These are phyloP conservation scores for Cladosporium velox DNA, from an alignment of 2,329 filamentous ascomycete species.

Conservation along the genomic window DNA sequence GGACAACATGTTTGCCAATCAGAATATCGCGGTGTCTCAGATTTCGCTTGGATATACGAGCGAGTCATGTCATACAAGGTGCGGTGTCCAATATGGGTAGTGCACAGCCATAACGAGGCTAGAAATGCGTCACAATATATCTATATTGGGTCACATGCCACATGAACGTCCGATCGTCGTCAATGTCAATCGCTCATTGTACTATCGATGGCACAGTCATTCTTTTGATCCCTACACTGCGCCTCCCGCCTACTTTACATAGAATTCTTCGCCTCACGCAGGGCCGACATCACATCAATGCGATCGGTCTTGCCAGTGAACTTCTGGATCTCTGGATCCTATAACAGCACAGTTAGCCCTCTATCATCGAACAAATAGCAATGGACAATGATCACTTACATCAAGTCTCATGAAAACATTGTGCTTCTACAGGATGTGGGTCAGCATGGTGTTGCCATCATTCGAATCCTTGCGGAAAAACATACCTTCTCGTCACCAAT, in stretches of 20 bases:
- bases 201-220: not conserved
- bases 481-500: conserved; percentile 93
- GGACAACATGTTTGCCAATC: not conserved
- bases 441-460: not conserved
- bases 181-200: not conserved
- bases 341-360: not conserved
- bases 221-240: not conserved
- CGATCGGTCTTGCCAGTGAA: conserved; percentile 78
- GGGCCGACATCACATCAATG: conserved; percentile 77
- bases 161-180: not conserved
- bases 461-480: not conserved
- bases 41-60: not conserved
- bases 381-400: conserved; percentile 51
- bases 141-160: not conserved
- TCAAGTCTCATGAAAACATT: conserved; percentile 95
- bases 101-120: not conserved
- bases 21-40: not conserved
- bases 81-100: not conserved
- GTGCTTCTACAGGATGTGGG: conserved; percentile 63
- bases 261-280: conserved; percentile 86
- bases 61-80: not conserved
- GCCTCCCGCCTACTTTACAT: conserved; percentile 29
- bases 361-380: not conserved
- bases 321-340: conserved; percentile 84
- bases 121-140: not conserved